Evolutionary conservation across 108 stramenopile genomes (phyloP).

Genomic region (Nitzschia sp.): DNA sequence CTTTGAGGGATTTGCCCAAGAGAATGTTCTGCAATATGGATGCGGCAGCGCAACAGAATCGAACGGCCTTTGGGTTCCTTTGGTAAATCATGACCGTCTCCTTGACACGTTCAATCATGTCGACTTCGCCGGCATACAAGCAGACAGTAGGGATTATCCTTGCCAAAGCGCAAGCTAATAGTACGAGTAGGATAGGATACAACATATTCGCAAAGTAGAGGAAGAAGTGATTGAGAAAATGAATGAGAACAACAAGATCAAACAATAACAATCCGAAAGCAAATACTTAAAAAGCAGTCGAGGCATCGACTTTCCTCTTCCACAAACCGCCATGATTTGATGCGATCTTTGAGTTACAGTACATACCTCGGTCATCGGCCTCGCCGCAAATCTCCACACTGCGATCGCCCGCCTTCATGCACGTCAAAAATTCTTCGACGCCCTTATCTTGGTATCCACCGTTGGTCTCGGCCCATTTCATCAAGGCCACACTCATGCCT

Average conservation of each 20-base stretch:
- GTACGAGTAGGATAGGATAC: too few species aligned
- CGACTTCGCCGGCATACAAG: slow-evolving; percentile 19
- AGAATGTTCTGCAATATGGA: slow-evolving; percentile 12
- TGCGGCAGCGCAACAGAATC: slow-evolving; percentile 17
- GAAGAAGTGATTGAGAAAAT: background rate
- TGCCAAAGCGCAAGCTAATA: slow-evolving; percentile 1
- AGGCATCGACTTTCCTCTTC: background rate
- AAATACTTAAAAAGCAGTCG: too few species aligned
- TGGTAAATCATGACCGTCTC: slow-evolving; percentile 22
- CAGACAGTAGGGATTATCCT: slow-evolving; percentile 22
- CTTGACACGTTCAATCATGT: slow-evolving; percentile 23
- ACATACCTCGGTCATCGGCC: slow-evolving; percentile 22
- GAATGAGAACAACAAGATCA: background rate
- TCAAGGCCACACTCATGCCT: slow-evolving; percentile 13
- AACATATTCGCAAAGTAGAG: too few species aligned
- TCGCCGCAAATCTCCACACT: slow-evolving; percentile 16
- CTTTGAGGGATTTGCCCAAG: slow-evolving; percentile 14
- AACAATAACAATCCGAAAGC: too few species aligned
- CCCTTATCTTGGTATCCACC: slow-evolving; percentile 18
- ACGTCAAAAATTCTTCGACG: slow-evolving; percentile 5
- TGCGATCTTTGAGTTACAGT: too few species aligned
- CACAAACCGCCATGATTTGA: too few species aligned
- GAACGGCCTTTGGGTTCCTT: slow-evolving; percentile 25
- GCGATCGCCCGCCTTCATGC: slow-evolving; percentile 20
- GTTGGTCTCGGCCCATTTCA: slow-evolving; percentile 18